Percentiles rank a stretch among this genome's conserved stretches.
Evolutionary conservation across 768 basidiomycete genomes (phyloP).

Genomic region (Gloeophyllum trabeum): DNA sequence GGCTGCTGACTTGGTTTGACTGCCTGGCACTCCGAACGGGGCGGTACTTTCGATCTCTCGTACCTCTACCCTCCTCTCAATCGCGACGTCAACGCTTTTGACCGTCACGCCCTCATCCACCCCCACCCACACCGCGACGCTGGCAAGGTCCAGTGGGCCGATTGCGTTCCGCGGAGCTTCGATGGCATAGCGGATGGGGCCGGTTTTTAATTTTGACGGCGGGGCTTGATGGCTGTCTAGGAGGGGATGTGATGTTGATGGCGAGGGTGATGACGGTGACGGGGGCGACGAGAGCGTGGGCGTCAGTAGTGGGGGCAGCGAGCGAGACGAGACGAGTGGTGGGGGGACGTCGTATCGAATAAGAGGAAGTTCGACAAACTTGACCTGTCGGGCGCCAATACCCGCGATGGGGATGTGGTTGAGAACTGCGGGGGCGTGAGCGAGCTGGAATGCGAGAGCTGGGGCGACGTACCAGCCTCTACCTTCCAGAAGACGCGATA

Average conservation of each 20-base stretch:
- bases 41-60: too few relatives aligned
- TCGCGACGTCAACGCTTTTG: neutral
- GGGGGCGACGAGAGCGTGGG: neutral
- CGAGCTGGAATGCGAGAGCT: conserved; percentile 5
- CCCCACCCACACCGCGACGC: neutral
- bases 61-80: neutral
- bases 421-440: conserved; percentile 36
- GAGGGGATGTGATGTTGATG: neutral
- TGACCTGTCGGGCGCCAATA: conserved; percentile 57
- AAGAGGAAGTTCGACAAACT: conserved; percentile 64
- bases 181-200: neutral
- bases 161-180: neutral
- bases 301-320: conserved; percentile 16
- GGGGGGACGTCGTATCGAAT: conserved; percentile 55
- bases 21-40: too few relatives aligned
- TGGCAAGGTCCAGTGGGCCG: neutral
- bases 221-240: neutral
- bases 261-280: neutral
- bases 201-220: neutral
- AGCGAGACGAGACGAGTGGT: conserved; percentile 21
- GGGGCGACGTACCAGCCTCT: conserved; percentile 53
- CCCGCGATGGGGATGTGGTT: conserved; percentile 53
- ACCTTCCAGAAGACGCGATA: conserved; percentile 77
- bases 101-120: neutral
- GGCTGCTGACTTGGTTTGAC: too few relatives aligned